Conservation (phyloP, 257 asterid species). For the Nicotiana sylvestris region DNA sequence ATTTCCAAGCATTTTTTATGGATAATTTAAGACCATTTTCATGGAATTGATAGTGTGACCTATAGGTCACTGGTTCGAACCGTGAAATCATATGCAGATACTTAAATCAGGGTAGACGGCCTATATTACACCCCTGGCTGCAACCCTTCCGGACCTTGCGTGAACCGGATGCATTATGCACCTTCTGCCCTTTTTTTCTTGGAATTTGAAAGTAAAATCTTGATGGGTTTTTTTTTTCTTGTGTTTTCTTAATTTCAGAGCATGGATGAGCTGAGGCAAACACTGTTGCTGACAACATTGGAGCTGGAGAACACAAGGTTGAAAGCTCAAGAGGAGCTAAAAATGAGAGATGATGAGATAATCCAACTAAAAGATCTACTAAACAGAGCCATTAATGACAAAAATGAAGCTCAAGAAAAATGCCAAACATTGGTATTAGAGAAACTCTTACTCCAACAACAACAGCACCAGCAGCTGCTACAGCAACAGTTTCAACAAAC, state of each 20-base stretch:
- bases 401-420: conserved; percentile 57
- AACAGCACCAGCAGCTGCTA: conserved; percentile 26
- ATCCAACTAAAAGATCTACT: conserved; percentile 50
- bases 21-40: neutral
- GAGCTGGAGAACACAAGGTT: conserved; percentile 58
- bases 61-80: too few species aligned
- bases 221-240: neutral
- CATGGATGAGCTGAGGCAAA: conserved; percentile 67
- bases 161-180: too few species aligned
- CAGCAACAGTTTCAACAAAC: conserved; percentile 26
- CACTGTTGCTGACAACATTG: conserved; percentile 44
- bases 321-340: conserved; percentile 64
- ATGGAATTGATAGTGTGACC: neutral
- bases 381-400: conserved; percentile 38
- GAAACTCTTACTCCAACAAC: conserved; percentile 48
- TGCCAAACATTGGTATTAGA: conserved; percentile 42
- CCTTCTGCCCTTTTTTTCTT: neutral
- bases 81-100: too few species aligned
- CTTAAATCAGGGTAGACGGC: too few species aligned
- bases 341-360: conserved; percentile 51
- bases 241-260: conserved; percentile 40
- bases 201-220: neutral
- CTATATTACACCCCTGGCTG: too few species aligned
- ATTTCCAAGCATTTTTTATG: neutral
- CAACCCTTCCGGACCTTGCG: too few species aligned